These are phyloP conservation scores for Diaporthe citrichinensis DNA, from an alignment of 2,329 filamentous ascomycete genomes.

Conservation along the genomic window DNA sequence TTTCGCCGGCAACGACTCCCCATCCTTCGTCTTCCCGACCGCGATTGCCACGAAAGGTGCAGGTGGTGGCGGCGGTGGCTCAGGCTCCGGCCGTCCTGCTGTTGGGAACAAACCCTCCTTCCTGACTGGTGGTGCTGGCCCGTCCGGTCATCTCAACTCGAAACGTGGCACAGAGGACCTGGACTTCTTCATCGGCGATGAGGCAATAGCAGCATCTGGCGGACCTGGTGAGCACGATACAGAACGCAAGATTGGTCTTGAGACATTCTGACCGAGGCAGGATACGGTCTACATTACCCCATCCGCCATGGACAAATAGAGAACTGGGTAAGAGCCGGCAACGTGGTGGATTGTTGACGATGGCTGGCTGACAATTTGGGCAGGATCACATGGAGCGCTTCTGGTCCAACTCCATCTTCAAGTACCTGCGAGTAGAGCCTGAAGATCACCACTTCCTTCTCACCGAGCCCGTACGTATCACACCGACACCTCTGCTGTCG, in stretches of 20 bases:
- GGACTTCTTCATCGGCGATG: slow-evolving; percentile 99
- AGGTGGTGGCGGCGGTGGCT: slow-evolving; percentile 77
- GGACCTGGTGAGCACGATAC: slow-evolving; percentile 77
- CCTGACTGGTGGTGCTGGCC: slow-evolving; percentile 89
- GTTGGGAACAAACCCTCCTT: slow-evolving; percentile 97
- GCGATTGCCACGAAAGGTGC: slow-evolving; percentile 95
- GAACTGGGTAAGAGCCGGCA: slow-evolving; percentile 82
- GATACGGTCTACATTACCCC: slow-evolving; percentile 97
- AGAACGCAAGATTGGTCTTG: neutral
- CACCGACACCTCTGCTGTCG: neutral
- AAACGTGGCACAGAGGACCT: slow-evolving; percentile 98
- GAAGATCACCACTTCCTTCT: slow-evolving; percentile 99
- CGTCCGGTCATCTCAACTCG: slow-evolving; percentile 83
- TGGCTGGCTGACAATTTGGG: slow-evolving; percentile 47
- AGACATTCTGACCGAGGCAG: slow-evolving; percentile 57
- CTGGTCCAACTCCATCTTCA: slow-evolving; percentile 99
- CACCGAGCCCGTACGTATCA: slow-evolving; percentile 86
- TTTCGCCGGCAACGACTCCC: slow-evolving; percentile 99
- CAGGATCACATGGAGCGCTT: slow-evolving; percentile 99
- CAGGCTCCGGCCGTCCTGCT: slow-evolving; percentile 89
- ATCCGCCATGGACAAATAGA: slow-evolving; percentile 98
- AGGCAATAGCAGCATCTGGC: slow-evolving; percentile 85
- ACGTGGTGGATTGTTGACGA: neutral
- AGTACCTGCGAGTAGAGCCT: slow-evolving; percentile 96
- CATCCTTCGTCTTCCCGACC: slow-evolving; percentile 98